phyloP scores from a whole-genome alignment of 2,329 filamentous ascomycete species.

The Alternaria sp. region DNA sequence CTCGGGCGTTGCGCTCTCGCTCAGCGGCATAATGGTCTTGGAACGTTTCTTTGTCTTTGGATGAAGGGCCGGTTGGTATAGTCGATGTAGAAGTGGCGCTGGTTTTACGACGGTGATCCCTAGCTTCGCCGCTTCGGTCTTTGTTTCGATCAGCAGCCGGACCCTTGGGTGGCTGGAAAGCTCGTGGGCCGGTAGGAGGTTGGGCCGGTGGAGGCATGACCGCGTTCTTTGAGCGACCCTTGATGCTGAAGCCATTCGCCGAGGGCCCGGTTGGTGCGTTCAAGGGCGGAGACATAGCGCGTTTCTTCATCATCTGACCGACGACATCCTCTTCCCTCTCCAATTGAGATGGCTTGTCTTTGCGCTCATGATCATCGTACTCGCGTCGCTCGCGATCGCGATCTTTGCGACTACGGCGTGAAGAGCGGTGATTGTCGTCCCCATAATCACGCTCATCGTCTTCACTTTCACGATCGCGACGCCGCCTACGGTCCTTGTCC shows the following conservation, averaged over 20 bases:
- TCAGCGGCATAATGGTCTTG: constrained; percentile 72
- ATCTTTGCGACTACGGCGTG: constrained; percentile 52
- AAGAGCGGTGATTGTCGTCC: constrained; percentile 52
- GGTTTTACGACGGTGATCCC: constrained; percentile 26
- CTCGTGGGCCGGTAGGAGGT: constrained; percentile 47
- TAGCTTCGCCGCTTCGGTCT: constrained; percentile 23
- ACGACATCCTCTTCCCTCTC: constrained; percentile 32
- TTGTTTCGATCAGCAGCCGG: constrained; percentile 45
- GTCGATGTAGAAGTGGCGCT: constrained; percentile 23
- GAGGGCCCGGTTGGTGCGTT: constrained; percentile 47
- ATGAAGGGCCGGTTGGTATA: constrained; percentile 24
- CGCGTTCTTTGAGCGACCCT: constrained; percentile 29
- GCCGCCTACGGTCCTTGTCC: constrained; percentile 55
- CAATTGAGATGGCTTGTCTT: constrained; percentile 17
- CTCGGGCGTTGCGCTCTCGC: constrained; percentile 59
- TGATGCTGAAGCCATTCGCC: constrained; percentile 57
- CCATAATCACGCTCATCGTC: constrained; percentile 46
- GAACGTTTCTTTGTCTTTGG: constrained; percentile 5
- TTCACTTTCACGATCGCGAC: constrained; percentile 55
- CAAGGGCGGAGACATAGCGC: constrained; percentile 38
- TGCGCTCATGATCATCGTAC: constrained; percentile 27
- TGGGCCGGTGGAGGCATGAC: constrained; percentile 40
- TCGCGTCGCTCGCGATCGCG: constrained; percentile 46
- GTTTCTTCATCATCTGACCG: constrained; percentile 37
- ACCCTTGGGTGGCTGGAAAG: constrained; percentile 45